phyloP scores from a whole-genome alignment of 139 green algal genomes.

The Parachlorella kessleri region DNA sequence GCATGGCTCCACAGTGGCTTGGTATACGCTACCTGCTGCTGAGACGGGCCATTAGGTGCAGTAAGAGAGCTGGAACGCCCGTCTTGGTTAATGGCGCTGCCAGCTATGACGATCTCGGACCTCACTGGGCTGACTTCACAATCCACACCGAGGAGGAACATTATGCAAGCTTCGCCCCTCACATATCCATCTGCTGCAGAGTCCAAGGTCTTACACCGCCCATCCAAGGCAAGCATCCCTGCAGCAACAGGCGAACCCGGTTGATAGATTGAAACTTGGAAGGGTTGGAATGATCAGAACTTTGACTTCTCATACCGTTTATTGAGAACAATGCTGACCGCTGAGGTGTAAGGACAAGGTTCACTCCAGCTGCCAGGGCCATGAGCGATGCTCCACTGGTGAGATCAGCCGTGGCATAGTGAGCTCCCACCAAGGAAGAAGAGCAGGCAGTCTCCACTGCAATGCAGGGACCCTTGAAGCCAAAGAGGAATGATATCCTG shows the following conservation, averaged over 20 bases:
- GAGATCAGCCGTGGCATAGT: constrained; percentile 43
- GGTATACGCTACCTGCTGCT: constrained; percentile 70
- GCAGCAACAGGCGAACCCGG: constrained; percentile 10
- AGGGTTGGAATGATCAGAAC: background rate
- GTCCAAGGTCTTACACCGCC: constrained; percentile 43
- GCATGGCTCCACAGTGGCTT: constrained; percentile 46
- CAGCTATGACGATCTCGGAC: constrained; percentile 39
- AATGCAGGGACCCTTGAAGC: constrained; percentile 66
- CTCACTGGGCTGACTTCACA: background rate
- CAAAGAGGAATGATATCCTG: constrained; percentile 78
- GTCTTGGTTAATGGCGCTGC: constrained; percentile 86
- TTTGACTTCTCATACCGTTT: constrained; percentile 1
- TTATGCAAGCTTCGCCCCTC: constrained; percentile 28
- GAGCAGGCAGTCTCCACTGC: constrained; percentile 87
- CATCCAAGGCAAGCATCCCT: constrained; percentile 46
- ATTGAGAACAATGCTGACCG: constrained; percentile 34
- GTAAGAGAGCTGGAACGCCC: constrained; percentile 85
- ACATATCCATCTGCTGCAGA: constrained; percentile 47
- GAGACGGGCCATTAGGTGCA: constrained; percentile 84
- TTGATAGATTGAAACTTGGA: background rate
- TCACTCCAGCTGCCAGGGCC: constrained; percentile 34
- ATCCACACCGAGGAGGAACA: background rate
- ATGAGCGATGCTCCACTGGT: background rate
- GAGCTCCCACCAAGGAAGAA: constrained; percentile 69
- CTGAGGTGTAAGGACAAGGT: constrained; percentile 30